phyloP scores from a whole-genome alignment of 2,329 filamentous ascomycete species.

The Paecilomyces niveus region DNA sequence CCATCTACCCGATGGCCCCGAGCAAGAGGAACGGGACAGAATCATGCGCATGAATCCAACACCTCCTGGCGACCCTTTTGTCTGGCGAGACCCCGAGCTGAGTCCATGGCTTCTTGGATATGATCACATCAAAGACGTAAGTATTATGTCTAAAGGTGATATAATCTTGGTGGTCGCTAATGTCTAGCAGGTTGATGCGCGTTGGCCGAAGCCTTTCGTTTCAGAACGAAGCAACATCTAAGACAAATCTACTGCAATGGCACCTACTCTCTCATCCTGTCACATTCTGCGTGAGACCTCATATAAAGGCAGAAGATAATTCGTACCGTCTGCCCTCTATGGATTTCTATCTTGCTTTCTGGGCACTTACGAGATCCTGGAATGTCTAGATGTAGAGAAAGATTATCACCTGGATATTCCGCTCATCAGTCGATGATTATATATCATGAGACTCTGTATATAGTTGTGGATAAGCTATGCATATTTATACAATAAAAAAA shows the following conservation, averaged over 20 bases:
- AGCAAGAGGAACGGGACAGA: conserved; percentile 49
- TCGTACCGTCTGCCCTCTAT: neutral
- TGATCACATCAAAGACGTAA: conserved; percentile 31
- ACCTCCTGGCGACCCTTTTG: conserved; percentile 34
- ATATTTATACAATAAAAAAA: neutral
- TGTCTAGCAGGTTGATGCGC: neutral
- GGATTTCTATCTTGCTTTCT: neutral
- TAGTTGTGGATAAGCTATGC: neutral
- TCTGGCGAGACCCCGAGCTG: conserved; percentile 36
- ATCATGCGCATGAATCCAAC: conserved; percentile 33
- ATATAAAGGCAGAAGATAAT: neutral
- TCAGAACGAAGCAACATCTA: neutral
- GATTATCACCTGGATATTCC: neutral
- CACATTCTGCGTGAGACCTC: neutral
- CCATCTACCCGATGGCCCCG: conserved; percentile 52
- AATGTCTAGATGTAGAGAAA: neutral
- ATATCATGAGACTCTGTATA: neutral
- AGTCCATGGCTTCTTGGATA: conserved; percentile 35
- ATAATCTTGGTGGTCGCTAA: neutral
- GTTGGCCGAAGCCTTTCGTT: neutral
- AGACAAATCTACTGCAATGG: neutral
- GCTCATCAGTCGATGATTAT: neutral
- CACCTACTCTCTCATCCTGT: neutral
- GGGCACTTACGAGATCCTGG: neutral
- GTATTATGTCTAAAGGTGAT: conserved; percentile 2